Percentiles rank a stretch among this genome's conserved stretches.
These are phyloP conservation scores for Hypomyces rosellus DNA, from an alignment of 2,329 filamentous ascomycete genomes.

Conservation along the genomic window DNA sequence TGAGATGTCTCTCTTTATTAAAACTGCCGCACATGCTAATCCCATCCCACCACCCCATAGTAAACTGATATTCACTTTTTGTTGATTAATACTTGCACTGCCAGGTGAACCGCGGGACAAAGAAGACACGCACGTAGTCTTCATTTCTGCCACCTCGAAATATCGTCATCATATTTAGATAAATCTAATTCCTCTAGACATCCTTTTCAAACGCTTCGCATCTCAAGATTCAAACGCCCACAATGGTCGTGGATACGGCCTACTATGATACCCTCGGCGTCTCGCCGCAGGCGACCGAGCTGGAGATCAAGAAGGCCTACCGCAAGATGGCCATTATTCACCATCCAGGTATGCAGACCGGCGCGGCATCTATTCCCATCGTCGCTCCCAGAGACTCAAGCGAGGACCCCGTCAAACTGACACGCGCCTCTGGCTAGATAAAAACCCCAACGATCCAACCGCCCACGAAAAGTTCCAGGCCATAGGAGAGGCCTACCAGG, in stretches of 20 bases:
- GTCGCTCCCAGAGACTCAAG: neutral
- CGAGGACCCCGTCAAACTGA: neutral
- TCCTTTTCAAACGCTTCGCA: constrained; percentile 1
- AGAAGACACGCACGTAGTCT: neutral
- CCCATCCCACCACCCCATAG: neutral
- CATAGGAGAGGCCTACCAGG: constrained; percentile 68
- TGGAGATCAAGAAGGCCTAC: constrained; percentile 97
- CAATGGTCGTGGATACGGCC: constrained; percentile 79
- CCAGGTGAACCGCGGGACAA: neutral
- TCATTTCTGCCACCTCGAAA: neutral
- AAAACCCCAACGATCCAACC: constrained; percentile 93
- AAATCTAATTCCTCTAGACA: neutral
- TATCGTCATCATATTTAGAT: constrained; percentile 1
- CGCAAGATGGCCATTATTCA: constrained; percentile 90
- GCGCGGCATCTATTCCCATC: constrained; percentile 3
- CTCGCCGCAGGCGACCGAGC: constrained; percentile 73
- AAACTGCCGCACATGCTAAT: constrained; percentile 1
- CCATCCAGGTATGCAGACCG: constrained; percentile 61
- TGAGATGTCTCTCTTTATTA: neutral
- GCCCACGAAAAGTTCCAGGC: constrained; percentile 92
- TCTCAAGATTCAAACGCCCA: neutral
- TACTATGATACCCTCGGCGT: constrained; percentile 89
- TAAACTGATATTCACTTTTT: no score
- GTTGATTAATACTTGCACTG: neutral
- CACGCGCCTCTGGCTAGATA: constrained; percentile 52